Conservation (phyloP, 1,139 yeast species). For the Eremothecium gossypii region DNA sequence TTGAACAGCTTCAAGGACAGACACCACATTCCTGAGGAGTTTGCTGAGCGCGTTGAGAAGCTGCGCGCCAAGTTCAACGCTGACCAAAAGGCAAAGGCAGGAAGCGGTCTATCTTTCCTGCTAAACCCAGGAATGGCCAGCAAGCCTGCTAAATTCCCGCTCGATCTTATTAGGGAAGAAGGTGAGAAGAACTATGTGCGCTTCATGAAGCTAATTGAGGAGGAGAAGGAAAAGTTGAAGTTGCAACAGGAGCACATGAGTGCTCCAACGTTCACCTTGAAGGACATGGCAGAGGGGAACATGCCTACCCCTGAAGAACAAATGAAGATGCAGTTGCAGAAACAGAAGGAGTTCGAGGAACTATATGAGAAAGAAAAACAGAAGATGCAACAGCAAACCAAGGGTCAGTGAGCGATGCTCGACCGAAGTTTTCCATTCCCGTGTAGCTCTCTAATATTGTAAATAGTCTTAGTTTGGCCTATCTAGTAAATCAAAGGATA, state of each 20-base stretch:
- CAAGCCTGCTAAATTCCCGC: slow-evolving; percentile 72
- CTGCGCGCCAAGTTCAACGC: slow-evolving; percentile 63
- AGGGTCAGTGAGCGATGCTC: too few relatives aligned
- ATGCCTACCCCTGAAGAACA: slow-evolving; percentile 80
- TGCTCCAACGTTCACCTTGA: slow-evolving; percentile 69
- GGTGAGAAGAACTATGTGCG: slow-evolving; percentile 85
- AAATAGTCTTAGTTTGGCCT: not conserved
- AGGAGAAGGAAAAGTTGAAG: slow-evolving; percentile 79
- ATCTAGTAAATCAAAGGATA: too few relatives aligned
- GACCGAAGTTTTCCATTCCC: too few relatives aligned
- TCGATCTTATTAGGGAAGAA: slow-evolving; percentile 83
- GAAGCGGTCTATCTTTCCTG: slow-evolving; percentile 49
- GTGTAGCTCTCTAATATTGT: not conserved
- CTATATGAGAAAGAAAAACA: slow-evolving; percentile 25
- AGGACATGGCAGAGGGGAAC: slow-evolving; percentile 77
- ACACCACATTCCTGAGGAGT: slow-evolving; percentile 61
- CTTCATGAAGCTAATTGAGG: slow-evolving; percentile 74
- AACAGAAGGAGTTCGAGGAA: slow-evolving; percentile 36
- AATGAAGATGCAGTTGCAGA: slow-evolving; percentile 51
- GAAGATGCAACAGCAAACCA: slow-evolving; percentile 2
- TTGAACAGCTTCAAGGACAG: slow-evolving; percentile 62
- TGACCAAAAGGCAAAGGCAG: slow-evolving; percentile 48
- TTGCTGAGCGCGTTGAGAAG: slow-evolving; percentile 61
- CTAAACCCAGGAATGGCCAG: slow-evolving; percentile 52
- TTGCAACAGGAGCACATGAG: slow-evolving; percentile 75